phyloP scores from a whole-genome alignment of 352 stramenopile genomes.

The Phytophthora pseudosyringae region DNA sequence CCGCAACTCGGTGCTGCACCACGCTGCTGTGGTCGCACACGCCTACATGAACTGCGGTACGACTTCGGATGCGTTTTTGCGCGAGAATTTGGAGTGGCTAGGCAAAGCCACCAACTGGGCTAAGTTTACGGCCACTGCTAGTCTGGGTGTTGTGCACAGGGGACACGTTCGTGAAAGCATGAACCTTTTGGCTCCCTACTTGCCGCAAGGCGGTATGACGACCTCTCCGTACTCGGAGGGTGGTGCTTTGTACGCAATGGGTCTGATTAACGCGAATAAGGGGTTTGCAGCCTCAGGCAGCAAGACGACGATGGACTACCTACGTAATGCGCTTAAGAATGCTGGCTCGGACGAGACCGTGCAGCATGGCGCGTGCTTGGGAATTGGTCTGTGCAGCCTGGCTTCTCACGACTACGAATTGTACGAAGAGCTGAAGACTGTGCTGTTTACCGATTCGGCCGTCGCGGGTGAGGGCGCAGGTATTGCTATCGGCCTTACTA shows the following conservation, averaged over 20 bases:
- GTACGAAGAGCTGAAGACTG: conserved; percentile 97
- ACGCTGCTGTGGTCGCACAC: conserved; percentile 97
- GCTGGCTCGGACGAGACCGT: conserved; percentile 96
- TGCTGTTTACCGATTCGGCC: conserved; percentile 98
- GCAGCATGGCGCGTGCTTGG: conserved; percentile 97
- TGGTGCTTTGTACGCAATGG: conserved; percentile 97
- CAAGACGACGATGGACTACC: conserved; percentile 85
- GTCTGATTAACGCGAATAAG: conserved; percentile 98
- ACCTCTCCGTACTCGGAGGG: conserved; percentile 97
- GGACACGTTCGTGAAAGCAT: conserved; percentile 98
- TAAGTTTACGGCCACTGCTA: conserved; percentile 98
- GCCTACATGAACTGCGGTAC: conserved; percentile 98
- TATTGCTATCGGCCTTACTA: conserved; percentile 97
- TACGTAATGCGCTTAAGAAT: conserved; percentile 87
- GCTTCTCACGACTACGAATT: conserved; percentile 94
- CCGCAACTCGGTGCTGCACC: conserved; percentile 97
- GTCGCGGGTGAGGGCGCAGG: conserved; percentile 97
- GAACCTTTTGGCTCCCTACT: conserved; percentile 97
- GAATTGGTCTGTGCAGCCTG: conserved; percentile 96
- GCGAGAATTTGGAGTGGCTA: conserved; percentile 99
- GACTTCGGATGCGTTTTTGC: conserved; percentile 97
- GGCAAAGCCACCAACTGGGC: conserved; percentile 99
- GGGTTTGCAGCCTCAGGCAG: conserved; percentile 86
- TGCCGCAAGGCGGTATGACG: conserved; percentile 91
- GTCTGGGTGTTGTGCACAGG: conserved; percentile 98